Conservation (phyloP, 129 eudicot genomes). For the Flaveria trinervia region DNA sequence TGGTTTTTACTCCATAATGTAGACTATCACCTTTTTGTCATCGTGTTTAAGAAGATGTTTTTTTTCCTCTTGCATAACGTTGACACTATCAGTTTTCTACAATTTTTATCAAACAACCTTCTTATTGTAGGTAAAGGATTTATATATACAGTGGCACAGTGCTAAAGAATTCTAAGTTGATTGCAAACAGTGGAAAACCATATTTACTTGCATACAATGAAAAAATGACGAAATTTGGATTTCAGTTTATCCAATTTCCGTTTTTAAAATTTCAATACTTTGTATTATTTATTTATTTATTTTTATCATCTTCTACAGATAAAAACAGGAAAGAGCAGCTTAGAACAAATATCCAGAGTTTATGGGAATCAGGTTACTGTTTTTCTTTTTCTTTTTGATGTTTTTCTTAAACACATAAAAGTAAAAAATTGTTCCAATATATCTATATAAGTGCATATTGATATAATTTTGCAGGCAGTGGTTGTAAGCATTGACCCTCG, state of each 20-base stretch:
- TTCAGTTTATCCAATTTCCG: too few species aligned
- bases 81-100: too few species aligned
- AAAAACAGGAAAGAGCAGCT: conserved; percentile 81
- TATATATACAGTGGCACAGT: too few species aligned
- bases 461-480: conserved; percentile 62
- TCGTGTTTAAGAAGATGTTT: background rate
- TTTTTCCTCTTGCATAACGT: too few species aligned
- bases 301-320: conserved; percentile 39
- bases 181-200: too few species aligned
- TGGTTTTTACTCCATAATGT: background rate
- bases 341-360: conserved; percentile 95
- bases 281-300: too few species aligned
- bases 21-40: background rate
- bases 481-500: conserved; percentile 96
- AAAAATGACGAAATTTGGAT: too few species aligned
- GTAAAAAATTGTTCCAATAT: background rate
- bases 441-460: too few species aligned
- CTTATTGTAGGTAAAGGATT: background rate
- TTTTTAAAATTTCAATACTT: too few species aligned
- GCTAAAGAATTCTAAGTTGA: too few species aligned
- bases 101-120: background rate
- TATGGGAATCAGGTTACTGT: conserved; percentile 88
- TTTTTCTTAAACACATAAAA: background rate
- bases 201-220: too few species aligned
- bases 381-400: background rate